Conservation (phyloP, 345 rosid genomes). For the Hibiscus syriacus region DNA sequence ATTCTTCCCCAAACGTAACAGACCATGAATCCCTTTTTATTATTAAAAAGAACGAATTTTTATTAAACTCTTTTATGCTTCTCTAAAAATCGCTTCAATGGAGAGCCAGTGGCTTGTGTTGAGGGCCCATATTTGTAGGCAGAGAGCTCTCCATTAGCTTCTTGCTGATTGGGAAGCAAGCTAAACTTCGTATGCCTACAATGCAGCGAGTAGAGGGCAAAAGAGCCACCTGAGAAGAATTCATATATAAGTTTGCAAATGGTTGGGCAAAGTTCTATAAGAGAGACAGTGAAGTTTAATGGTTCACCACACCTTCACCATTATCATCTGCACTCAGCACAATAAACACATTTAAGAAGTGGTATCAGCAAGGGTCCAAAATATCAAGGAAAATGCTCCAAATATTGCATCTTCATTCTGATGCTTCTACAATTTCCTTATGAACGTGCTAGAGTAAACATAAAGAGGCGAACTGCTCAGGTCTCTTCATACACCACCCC, state of each 20-base stretch:
- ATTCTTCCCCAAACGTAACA: too few species aligned
- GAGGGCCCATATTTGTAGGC: constrained; percentile 66
- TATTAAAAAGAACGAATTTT: too few species aligned
- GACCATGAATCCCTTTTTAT: too few species aligned
- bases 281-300: neutral
- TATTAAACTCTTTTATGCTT: constrained; percentile 78
- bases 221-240: constrained; percentile 62
- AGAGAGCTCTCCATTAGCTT: constrained; percentile 93
- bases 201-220: constrained; percentile 85
- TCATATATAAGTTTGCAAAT: constrained; percentile 15
- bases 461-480: constrained; percentile 89
- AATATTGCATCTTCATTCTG: constrained; percentile 54
- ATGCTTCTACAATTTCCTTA: constrained; percentile 46
- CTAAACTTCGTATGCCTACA: constrained; percentile 85
- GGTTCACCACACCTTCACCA: constrained; percentile 60
- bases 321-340: constrained; percentile 70
- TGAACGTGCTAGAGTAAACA: constrained; percentile 52
- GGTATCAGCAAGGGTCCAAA: constrained; percentile 84
- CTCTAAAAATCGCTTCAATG: constrained; percentile 59
- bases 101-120: constrained; percentile 28
- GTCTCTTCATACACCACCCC: constrained; percentile 87
- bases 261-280: neutral
- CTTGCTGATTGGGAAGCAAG: constrained; percentile 92
- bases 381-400: constrained; percentile 83
- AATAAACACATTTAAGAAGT: constrained; percentile 52